Percentiles rank a stretch among this genome's conserved stretches.
phyloP scores from a whole-genome alignment of 2,329 filamentous ascomycete genomes.

The Ophiostoma piceae region DNA sequence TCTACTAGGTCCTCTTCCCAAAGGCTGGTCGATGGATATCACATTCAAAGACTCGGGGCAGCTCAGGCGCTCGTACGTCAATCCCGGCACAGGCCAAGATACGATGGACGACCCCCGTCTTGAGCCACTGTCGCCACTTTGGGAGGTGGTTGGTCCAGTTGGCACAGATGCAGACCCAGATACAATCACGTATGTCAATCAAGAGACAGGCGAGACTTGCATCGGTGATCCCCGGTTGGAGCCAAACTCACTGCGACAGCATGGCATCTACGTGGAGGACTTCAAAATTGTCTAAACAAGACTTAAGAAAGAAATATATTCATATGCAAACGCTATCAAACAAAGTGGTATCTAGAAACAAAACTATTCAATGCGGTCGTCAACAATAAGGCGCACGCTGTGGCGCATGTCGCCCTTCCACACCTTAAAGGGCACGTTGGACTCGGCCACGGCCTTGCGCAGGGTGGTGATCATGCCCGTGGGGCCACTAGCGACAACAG shows the following conservation, averaged over 20 bases:
- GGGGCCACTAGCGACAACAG: conserved; percentile 58
- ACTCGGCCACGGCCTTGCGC: conserved; percentile 47
- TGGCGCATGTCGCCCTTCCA: conserved; percentile 47
- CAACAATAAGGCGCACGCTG: conserved; percentile 15
- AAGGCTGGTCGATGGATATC: not conserved
- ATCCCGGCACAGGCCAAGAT: not conserved
- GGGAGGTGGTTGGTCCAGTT: not conserved
- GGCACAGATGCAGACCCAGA: not conserved
- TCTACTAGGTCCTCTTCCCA: not conserved
- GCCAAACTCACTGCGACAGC: not conserved
- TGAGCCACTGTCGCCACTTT: not conserved
- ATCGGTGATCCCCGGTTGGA: not conserved
- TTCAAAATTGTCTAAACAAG: not conserved
- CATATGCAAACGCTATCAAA: conserved; percentile 9
- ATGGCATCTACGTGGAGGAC: not conserved
- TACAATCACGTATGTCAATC: not conserved
- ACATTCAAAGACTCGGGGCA: not conserved
- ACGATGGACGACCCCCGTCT: not conserved
- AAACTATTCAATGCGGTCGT: conserved; percentile 16
- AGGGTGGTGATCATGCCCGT: conserved; percentile 55
- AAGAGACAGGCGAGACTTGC: not conserved
- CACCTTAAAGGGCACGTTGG: conserved; percentile 49
- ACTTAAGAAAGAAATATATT: not conserved
- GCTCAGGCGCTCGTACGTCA: not conserved
- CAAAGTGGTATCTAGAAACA: not conserved